Conservation (phyloP, 495 filamentous ascomycete genomes). For the Hypoxylon lienhwacheense region DNA sequence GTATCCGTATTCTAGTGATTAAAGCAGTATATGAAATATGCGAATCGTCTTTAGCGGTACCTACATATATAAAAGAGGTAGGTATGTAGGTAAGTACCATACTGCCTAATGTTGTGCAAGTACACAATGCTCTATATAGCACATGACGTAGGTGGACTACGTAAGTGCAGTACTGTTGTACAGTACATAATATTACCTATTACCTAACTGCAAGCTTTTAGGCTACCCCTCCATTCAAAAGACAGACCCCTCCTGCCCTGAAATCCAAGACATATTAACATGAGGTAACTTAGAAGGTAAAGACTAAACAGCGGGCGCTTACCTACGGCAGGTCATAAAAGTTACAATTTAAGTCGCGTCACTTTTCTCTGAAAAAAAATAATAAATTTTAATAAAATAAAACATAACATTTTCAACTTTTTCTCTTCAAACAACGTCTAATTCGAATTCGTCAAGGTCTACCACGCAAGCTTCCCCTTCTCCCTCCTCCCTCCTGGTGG, state of each 20-base stretch:
- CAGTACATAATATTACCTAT: neutral
- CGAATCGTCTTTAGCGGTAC: no score
- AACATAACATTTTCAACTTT: conserved; percentile 1
- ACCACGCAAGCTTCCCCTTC: conserved; percentile 27
- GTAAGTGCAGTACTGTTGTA: no score
- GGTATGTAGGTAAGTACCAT: neutral
- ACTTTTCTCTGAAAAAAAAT: neutral
- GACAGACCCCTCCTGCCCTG: conserved; percentile 2
- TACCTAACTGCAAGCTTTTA: neutral
- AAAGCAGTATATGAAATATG: no score
- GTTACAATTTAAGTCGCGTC: conserved; percentile 14
- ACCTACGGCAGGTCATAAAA: no score
- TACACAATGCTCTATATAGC: no score
- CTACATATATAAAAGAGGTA: no score
- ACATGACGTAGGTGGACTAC: conserved; percentile 1
- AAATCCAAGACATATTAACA: no score
- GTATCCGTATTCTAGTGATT: no score
- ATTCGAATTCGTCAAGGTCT: conserved; percentile 2
- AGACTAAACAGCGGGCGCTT: no score
- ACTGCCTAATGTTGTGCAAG: neutral
- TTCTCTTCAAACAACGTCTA: neutral
- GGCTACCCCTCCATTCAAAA: conserved; percentile 5
- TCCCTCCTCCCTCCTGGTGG: no score
- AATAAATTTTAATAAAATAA: neutral
- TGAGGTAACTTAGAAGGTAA: no score